Conservation (phyloP, 441 rosid genomes). For the Croton laevigatus region DNA sequence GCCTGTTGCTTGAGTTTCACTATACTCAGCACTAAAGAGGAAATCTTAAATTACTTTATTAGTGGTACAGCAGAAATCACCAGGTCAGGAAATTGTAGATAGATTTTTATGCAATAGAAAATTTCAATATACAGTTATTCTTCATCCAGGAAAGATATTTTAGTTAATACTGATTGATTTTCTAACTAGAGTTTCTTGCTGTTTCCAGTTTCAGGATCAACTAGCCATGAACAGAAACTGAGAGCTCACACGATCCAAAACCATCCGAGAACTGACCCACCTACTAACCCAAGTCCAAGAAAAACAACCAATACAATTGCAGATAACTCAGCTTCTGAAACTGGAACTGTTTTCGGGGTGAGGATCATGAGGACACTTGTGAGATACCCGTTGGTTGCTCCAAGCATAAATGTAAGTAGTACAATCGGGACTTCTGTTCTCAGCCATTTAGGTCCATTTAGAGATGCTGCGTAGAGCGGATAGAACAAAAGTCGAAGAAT, state of each 20-base stretch:
- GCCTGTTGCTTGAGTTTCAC: not conserved
- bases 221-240: not conserved
- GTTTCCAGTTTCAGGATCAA: constrained; percentile 13
- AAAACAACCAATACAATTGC: constrained; percentile 70
- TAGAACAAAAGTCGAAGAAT: constrained; percentile 60
- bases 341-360: constrained; percentile 63
- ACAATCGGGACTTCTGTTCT: constrained; percentile 60
- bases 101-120: not conserved
- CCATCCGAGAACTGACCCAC: constrained; percentile 82
- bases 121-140: not conserved
- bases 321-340: constrained; percentile 64
- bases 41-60: not conserved
- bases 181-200: constrained; percentile 14
- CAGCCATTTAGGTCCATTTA: constrained; percentile 75
- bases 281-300: constrained; percentile 68
- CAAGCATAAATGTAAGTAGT: constrained; percentile 61
- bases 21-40: not conserved
- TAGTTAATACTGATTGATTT: not conserved
- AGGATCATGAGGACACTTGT: constrained; percentile 79
- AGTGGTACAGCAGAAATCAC: not conserved
- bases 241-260: constrained; percentile 61
- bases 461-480: constrained; percentile 62
- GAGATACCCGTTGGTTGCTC: constrained; percentile 71
- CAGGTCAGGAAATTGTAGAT: constrained; percentile 7
- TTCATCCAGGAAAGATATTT: not conserved